Evolutionary conservation across 495 filamentous ascomycete genomes (phyloP).

Genomic region (Monascus purpureus): DNA sequence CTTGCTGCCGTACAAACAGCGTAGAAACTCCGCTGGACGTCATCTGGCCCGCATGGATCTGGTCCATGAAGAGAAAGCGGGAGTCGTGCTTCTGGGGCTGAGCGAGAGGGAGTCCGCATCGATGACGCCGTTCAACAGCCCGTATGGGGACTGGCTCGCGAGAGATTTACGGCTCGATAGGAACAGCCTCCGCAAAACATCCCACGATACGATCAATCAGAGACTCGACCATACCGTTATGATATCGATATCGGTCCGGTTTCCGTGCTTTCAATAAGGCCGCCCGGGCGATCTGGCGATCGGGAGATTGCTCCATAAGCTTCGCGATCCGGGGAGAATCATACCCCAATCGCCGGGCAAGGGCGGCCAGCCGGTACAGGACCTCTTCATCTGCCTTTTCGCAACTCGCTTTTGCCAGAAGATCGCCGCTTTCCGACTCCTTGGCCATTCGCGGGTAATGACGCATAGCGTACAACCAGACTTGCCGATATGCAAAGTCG

Average conservation of each 20-base stretch:
- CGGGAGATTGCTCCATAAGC: conserved; percentile 11
- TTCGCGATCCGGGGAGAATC: conserved; percentile 9
- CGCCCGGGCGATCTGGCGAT: conserved; percentile 15
- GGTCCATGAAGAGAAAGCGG: conserved; percentile 14
- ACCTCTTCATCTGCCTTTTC: conserved; percentile 12
- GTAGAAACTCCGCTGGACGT: conserved; percentile 14
- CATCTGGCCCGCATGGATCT: conserved; percentile 10
- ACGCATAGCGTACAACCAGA: conserved; percentile 15
- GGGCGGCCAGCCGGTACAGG: conserved; percentile 15
- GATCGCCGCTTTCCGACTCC: conserved; percentile 10
- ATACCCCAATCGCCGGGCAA: conserved; percentile 16
- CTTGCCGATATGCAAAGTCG: conserved; percentile 11
- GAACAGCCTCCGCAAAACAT: conserved; percentile 8
- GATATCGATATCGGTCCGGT: conserved; percentile 14
- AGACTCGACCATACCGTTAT: conserved; percentile 7
- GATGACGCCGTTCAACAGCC: conserved; percentile 5
- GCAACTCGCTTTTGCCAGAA: conserved; percentile 9
- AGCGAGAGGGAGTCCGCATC: conserved; percentile 9
- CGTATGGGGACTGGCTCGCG: conserved; percentile 3
- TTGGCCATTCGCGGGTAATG: conserved; percentile 13
- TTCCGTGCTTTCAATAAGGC: conserved; percentile 19
- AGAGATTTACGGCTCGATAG: conserved; percentile 2
- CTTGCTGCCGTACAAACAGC: conserved; percentile 16
- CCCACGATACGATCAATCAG: conserved; percentile 10
- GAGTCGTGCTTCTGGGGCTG: conserved; percentile 9